These are phyloP conservation scores for Alternaria sp. DNA, from an alignment of 2,329 filamentous ascomycete species.

Conservation along the genomic window DNA sequence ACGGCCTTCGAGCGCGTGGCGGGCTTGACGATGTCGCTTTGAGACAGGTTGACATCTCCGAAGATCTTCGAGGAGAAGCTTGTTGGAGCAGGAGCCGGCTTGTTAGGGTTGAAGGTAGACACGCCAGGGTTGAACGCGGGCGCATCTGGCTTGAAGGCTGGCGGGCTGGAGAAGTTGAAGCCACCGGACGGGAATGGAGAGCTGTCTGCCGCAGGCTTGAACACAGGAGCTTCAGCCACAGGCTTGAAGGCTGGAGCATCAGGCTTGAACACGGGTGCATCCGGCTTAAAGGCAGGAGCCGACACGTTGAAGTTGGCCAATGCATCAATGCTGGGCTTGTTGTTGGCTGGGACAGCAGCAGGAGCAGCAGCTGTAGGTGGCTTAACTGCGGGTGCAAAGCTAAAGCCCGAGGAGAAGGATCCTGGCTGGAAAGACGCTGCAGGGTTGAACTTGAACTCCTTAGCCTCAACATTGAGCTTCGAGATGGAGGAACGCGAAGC, in stretches of 20 bases:
- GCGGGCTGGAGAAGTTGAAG: slow-evolving; percentile 33
- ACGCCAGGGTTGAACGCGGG: slow-evolving; percentile 67
- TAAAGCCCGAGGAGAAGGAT: slow-evolving; percentile 49
- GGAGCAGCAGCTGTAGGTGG: slow-evolving; percentile 55
- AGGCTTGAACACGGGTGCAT: slow-evolving; percentile 78
- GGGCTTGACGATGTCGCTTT: slow-evolving; percentile 68
- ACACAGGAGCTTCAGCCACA: slow-evolving; percentile 13
- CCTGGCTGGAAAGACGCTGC: slow-evolving; percentile 57
- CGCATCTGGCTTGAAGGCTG: slow-evolving; percentile 65
- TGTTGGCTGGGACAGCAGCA: slow-evolving; percentile 49
- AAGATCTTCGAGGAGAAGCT: slow-evolving; percentile 45
- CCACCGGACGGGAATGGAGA: slow-evolving; percentile 25
- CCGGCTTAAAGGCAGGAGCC: slow-evolving; percentile 75
- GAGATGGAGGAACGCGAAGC: slow-evolving; percentile 73
- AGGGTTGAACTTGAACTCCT: slow-evolving; percentile 81
- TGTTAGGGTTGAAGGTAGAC: slow-evolving; percentile 32
- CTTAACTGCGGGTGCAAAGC: slow-evolving; percentile 50
- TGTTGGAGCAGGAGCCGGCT: slow-evolving; percentile 28
- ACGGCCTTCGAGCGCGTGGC: slow-evolving; percentile 80
- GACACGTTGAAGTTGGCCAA: slow-evolving; percentile 68
- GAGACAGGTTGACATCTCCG: slow-evolving; percentile 58
- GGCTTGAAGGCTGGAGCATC: slow-evolving; percentile 57
- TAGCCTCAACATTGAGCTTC: slow-evolving; percentile 85
- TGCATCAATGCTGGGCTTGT: slow-evolving; percentile 43
- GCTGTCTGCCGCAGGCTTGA: slow-evolving; percentile 20